Conservation (phyloP, 495 filamentous ascomycete genomes). For the Daldinia decipiens region DNA sequence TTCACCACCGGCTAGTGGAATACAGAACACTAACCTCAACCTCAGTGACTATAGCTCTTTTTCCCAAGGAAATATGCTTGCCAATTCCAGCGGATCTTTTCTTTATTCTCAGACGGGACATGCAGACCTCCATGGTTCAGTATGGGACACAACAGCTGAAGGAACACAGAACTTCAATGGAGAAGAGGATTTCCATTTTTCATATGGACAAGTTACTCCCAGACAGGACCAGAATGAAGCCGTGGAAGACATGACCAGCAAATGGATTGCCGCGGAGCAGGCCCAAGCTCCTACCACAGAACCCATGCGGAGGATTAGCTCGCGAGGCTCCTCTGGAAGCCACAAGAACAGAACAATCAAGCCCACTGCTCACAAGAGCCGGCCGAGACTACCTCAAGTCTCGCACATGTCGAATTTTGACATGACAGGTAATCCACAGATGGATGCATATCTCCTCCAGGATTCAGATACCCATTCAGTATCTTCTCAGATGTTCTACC, state of each 20-base stretch:
- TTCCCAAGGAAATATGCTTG: constrained; percentile 59
- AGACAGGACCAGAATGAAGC: constrained; percentile 59
- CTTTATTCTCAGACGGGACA: constrained; percentile 65
- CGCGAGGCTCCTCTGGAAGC: constrained; percentile 59
- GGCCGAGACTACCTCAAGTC: constrained; percentile 56
- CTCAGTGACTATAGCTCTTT: constrained; percentile 62
- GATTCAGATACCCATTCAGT: constrained; percentile 58
- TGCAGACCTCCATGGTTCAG: constrained; percentile 60
- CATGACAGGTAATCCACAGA: constrained; percentile 60
- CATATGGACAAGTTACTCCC: constrained; percentile 61
- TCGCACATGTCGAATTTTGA: constrained; percentile 61
- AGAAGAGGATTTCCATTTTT: constrained; percentile 61
- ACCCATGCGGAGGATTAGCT: constrained; percentile 60
- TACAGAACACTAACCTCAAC: constrained; percentile 63
- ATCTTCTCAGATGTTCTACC: constrained; percentile 53
- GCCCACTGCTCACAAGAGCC: constrained; percentile 56
- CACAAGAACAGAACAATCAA: constrained; percentile 60
- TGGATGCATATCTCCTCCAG: constrained; percentile 60
- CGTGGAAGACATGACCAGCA: constrained; percentile 58
- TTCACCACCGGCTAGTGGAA: constrained; percentile 49
- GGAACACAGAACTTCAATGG: constrained; percentile 64
- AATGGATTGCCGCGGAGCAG: constrained; percentile 54
- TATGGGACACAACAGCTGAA: constrained; percentile 63
- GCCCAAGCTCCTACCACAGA: constrained; percentile 51
- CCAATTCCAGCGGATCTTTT: constrained; percentile 61